Evolutionary conservation across 768 basidiomycete genomes (phyloP).

Genomic region (Xanthoconium purpureum): DNA sequence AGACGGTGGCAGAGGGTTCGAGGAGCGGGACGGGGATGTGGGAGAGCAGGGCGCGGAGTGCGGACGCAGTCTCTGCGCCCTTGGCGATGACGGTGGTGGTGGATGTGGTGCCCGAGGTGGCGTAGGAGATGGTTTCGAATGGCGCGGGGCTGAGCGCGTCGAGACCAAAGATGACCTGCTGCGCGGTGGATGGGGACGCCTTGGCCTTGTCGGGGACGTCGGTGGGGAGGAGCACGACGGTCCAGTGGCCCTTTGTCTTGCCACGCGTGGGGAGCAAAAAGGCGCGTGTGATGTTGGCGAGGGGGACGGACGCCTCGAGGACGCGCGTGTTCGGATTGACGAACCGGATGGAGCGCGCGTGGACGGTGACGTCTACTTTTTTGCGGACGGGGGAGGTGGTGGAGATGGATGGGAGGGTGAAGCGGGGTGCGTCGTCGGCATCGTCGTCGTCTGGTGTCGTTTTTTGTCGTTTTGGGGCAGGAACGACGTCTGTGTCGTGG

Average conservation of each 20-base stretch:
- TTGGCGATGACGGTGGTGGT: conserved; percentile 38
- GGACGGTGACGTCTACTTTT: conserved; percentile 65
- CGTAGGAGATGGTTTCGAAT: conserved; percentile 44
- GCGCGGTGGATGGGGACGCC: conserved; percentile 35
- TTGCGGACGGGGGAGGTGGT: conserved; percentile 73
- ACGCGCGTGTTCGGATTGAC: conserved; percentile 47
- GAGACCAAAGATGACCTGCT: conserved; percentile 68
- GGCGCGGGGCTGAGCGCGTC: conserved; percentile 52
- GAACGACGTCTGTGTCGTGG: conserved; percentile 6
- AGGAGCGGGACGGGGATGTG: conserved; percentile 43
- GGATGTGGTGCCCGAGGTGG: conserved; percentile 13
- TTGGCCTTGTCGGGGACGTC: conserved; percentile 50
- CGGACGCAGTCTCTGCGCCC: conserved; percentile 49
- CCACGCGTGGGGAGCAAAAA: conserved; percentile 76
- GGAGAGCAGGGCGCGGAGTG: conserved; percentile 51
- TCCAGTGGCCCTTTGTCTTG: conserved; percentile 71
- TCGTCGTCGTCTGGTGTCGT: conserved; percentile 4
- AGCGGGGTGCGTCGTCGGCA: conserved; percentile 44
- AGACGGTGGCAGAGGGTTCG: conserved; percentile 49
- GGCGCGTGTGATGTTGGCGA: conserved; percentile 51
- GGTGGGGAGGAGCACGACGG: conserved; percentile 57
- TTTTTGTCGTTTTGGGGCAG: conserved; percentile 20
- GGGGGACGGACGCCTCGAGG: conserved; percentile 49
- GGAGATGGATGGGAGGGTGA: conserved; percentile 63
- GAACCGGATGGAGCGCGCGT: conserved; percentile 50